phyloP scores from a whole-genome alignment of 2,329 filamentous ascomycete genomes.

The Beauveria varroae region DNA sequence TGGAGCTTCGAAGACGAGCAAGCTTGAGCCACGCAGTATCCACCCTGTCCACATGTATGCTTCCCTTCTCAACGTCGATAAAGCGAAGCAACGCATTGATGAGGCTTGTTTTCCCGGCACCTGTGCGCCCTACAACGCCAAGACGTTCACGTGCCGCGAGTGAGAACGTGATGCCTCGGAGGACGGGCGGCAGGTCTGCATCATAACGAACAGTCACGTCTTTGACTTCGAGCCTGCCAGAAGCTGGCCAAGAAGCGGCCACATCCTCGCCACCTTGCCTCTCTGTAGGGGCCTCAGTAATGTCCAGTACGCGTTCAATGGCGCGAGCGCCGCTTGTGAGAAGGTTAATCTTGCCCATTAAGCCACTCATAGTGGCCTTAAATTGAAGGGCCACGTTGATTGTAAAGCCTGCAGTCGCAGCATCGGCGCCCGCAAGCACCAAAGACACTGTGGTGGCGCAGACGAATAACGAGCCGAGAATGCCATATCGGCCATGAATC shows the following conservation, averaged over 20 bases:
- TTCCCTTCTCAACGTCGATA: neutral
- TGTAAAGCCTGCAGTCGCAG: slow-evolving; percentile 7
- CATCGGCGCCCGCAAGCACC: neutral
- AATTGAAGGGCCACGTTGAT: slow-evolving; percentile 9
- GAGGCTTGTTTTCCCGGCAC: slow-evolving; percentile 10
- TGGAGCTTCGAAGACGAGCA: neutral
- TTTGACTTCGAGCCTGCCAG: neutral
- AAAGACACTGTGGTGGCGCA: neutral
- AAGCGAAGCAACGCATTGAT: slow-evolving; percentile 7
- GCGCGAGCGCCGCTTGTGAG: neutral
- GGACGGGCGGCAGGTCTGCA: neutral
- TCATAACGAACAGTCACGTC: neutral
- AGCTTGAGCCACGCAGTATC: slow-evolving; percentile 3
- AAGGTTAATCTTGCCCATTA: neutral
- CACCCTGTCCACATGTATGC: slow-evolving; percentile 5
- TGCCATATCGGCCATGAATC: slow-evolving; percentile 7
- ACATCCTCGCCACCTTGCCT: neutral
- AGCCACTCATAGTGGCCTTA: slow-evolving; percentile 1
- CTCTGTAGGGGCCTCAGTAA: neutral
- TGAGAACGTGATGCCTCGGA: neutral
- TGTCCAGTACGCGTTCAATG: neutral
- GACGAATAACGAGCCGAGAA: slow-evolving; percentile 9
- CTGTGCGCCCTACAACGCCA: slow-evolving; percentile 12
- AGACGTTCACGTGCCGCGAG: slow-evolving; percentile 3
- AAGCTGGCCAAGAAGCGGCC: neutral